Percentiles rank a stretch among this genome's conserved stretches.
Conservation (phyloP, 805 yeast species). For the Jamesozyma lodderae region DNA sequence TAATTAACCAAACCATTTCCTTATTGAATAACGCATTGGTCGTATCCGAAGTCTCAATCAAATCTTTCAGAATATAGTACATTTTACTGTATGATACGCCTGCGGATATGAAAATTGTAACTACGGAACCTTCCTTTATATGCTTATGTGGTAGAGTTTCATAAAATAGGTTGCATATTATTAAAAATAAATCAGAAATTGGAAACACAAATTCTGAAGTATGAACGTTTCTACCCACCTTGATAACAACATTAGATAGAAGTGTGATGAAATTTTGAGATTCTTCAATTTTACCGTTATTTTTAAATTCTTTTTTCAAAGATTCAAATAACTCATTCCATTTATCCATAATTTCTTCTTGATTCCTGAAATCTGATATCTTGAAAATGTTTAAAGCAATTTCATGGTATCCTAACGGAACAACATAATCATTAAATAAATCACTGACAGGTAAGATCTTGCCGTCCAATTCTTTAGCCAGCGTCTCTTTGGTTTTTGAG, state of each 20-base stretch:
- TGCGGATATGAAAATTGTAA: constrained; percentile 52
- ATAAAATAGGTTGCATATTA: constrained; percentile 48
- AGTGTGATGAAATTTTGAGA: constrained; percentile 31
- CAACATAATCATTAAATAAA: constrained; percentile 76
- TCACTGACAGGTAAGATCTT: constrained; percentile 65
- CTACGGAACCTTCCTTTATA: constrained; percentile 41
- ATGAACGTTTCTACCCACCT: constrained; percentile 54
- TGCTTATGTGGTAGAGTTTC: constrained; percentile 35
- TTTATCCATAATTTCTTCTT: constrained; percentile 70
- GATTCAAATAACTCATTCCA: constrained; percentile 70
- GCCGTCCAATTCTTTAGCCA: constrained; percentile 48
- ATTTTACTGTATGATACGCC: constrained; percentile 58
- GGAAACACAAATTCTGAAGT: constrained; percentile 77
- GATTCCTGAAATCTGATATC: constrained; percentile 74
- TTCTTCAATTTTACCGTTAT: constrained; percentile 24
- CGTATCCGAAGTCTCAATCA: constrained; percentile 54
- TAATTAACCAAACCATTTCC: constrained; percentile 57
- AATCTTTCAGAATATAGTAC: constrained; percentile 52
- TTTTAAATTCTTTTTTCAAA: constrained; percentile 27
- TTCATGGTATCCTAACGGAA: constrained; percentile 80
- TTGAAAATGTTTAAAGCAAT: constrained; percentile 70
- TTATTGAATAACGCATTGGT: constrained; percentile 40
- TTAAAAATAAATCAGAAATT: constrained; percentile 56
- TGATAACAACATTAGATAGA: constrained; percentile 32
- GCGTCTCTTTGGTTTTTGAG: constrained; percentile 41